Base-by-base conservation (phyloP, 2,329 filamentous ascomycete genomes). In the Botrytis hyacinthi region DNA sequence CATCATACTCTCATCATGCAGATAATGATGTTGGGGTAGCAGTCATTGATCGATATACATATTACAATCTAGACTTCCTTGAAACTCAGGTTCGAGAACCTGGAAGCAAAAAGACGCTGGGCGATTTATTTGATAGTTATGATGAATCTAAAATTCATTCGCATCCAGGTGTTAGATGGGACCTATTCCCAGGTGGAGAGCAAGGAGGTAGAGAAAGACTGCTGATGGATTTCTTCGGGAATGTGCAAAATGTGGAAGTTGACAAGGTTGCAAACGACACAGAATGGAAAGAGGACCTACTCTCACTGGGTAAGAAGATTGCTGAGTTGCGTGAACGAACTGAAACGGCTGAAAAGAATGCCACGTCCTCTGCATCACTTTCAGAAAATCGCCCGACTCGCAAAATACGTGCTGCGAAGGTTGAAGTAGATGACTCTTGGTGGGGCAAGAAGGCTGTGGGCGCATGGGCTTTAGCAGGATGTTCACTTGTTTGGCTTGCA, bases 1-100 rank as follows among this genome's bases (percentile, higher is more conserved):
- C 94, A 8, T 97, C 93, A 0, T 99, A 99, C 84, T 97, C 93
- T 1, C 96, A 99, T 84, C 96, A 99, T 82, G 96, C 96, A 73
- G 96, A 99, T 83, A 97, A 95, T 83, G 96, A 99, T 80, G 95
- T 99, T 48, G 96, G 96, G 51, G 96, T 99, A 37, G 96, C 96
- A 46, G 96, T 99, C 76, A 99, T 99, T 81, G 96, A 99, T 82
- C 92, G 96, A 75, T 99, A 97, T 86, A 99, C 96, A 10, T 99
- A 98, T 84, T 98, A 98, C 84, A 97, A 97, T 80, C 89, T 99
- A 71, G 96, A 99, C 79, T 99, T 98, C 82, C 88, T 99, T 46
- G 96, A 99, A 82, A 93, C 90, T 4, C 91, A 97, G 80, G 93
- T 98, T 74, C 91, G 91, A 74, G 95, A 95, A 76, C 90, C 95